Evolutionary conservation across 352 stramenopile species (phyloP).

Genomic region (Phytophthora pluvialis): DNA sequence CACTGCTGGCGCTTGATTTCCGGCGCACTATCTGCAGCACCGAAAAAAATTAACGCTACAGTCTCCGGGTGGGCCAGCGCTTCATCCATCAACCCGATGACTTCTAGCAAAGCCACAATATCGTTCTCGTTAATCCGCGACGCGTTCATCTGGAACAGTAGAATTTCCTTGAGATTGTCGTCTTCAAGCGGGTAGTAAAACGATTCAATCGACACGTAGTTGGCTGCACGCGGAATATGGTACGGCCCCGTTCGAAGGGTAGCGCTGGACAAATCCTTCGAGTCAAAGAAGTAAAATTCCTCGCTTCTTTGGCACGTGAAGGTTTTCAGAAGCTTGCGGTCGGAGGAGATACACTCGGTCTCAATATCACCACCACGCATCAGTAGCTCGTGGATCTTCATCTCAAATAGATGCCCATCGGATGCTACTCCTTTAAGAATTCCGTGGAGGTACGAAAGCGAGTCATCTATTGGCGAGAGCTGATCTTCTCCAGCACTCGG

Average conservation of each 20-base stretch:
- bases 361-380: neutral
- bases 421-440: neutral
- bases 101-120: neutral
- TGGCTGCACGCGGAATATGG: neutral
- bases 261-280: neutral
- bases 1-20: no score
- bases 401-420: neutral
- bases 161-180: neutral
- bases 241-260: neutral
- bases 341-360: neutral
- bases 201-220: neutral
- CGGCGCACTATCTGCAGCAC: no score
- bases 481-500: neutral
- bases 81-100: neutral
- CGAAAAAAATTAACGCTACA: neutral
- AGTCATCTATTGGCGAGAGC: neutral
- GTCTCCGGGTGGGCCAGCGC: neutral
- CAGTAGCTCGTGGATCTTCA: neutral
- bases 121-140: neutral
- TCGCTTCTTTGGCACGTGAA: neutral
- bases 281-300: neutral
- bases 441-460: neutral
- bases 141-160: neutral
- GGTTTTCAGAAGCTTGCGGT: neutral
- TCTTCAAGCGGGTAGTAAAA: neutral